Evolutionary conservation across 345 rosid species (phyloP).

Genomic region (Arabis hirsuta): DNA sequence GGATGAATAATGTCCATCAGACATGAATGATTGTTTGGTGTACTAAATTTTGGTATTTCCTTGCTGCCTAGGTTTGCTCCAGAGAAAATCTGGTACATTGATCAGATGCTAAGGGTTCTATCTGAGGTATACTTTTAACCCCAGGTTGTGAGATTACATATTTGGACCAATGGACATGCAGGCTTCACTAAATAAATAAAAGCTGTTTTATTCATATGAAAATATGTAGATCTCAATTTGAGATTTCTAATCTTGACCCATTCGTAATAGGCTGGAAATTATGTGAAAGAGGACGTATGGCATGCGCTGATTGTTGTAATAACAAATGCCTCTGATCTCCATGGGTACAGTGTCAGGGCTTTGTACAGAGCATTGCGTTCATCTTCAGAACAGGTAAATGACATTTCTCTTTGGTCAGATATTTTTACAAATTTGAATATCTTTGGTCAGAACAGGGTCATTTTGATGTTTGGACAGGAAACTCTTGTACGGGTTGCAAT

Average conservation of each 20-base stretch:
- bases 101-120: conserved; percentile 99
- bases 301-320: conserved; percentile 87
- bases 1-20: conserved; percentile 20
- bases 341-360: conserved; percentile 90
- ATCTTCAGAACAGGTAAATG: conserved; percentile 77
- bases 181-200: conserved; percentile 9
- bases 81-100: conserved; percentile 95
- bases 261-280: conserved; percentile 85
- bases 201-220: conserved; percentile 5
- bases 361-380: conserved; percentile 76
- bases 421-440: conserved; percentile 28
- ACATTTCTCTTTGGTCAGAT: conserved; percentile 23
- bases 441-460: conserved; percentile 14
- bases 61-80: conserved; percentile 78
- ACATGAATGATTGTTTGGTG: conserved; percentile 19
- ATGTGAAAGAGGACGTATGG: conserved; percentile 96
- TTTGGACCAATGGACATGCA: conserved; percentile 12
- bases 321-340: conserved; percentile 94
- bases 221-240: conserved; percentile 9
- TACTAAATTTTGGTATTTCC: conserved; percentile 37
- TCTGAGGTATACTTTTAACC: conserved; percentile 66
- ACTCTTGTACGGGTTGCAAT: conserved; percentile 88
- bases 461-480: conserved; percentile 61
- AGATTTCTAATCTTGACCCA: conserved; percentile 43
- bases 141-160: conserved; percentile 5